Evolutionary conservation across 2,329 filamentous ascomycete species (phyloP).

Genomic region (Myrmaecium sp.): DNA sequence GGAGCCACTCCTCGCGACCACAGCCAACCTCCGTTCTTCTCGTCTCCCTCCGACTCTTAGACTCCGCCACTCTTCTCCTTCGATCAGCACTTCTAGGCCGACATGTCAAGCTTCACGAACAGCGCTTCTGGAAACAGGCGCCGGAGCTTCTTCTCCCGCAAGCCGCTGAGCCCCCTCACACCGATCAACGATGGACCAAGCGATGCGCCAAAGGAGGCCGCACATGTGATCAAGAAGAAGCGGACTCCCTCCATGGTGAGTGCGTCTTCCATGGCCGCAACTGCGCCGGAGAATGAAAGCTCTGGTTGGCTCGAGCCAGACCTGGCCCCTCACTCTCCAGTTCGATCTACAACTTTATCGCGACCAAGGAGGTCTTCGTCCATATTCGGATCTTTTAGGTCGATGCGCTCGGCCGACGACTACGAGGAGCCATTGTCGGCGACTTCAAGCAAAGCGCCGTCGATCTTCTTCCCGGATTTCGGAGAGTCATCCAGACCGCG

Average conservation of each 20-base stretch:
- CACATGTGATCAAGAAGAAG: constrained; percentile 20
- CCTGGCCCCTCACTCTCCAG: constrained; percentile 3
- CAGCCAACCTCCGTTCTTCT: too few relatives aligned
- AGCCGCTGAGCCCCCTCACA: constrained; percentile 15
- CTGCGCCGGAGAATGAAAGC: too few relatives aligned
- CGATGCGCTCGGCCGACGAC: constrained; percentile 30
- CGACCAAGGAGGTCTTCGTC: too few relatives aligned
- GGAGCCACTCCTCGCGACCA: too few relatives aligned
- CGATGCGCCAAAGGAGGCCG: constrained; percentile 14
- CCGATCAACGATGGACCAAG: constrained; percentile 9
- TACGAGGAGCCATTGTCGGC: constrained; percentile 32
- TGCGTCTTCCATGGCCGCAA: constrained; percentile 12
- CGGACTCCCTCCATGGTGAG: constrained; percentile 20
- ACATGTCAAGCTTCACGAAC: constrained; percentile 5
- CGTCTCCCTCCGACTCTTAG: too few relatives aligned
- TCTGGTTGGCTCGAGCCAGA: too few relatives aligned
- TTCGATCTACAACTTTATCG: constrained; percentile 1
- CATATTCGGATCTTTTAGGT: constrained; percentile 41
- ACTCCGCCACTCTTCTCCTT: too few relatives aligned
- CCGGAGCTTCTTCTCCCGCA: constrained; percentile 19
- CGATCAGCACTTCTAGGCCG: too few relatives aligned
- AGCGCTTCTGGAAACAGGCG: constrained; percentile 10
- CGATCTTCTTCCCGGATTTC: constrained; percentile 26
- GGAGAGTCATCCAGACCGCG: constrained; percentile 19
- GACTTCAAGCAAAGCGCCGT: constrained; percentile 33